Evolutionary conservation across 2,329 filamentous ascomycete species (phyloP).

Genomic region (Dendryphion nanum): DNA sequence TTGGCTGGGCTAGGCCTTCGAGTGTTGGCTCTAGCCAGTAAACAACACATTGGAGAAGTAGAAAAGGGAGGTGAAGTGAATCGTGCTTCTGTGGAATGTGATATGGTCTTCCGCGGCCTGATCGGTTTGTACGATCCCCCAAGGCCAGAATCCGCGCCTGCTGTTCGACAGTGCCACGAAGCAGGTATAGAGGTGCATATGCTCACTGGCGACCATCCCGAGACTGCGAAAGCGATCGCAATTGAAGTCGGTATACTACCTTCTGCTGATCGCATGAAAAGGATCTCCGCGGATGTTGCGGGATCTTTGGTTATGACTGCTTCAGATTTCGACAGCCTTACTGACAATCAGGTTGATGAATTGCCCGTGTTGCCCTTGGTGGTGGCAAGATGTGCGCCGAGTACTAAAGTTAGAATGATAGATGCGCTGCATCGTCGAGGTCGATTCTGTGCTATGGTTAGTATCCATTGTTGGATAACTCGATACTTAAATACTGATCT

Average conservation of each 20-base stretch:
- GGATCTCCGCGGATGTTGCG: conserved; percentile 25
- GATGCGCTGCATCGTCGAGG: conserved; percentile 76
- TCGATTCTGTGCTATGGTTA: conserved; percentile 79
- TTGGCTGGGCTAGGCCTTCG: conserved; percentile 66
- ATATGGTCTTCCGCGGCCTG: conserved; percentile 72
- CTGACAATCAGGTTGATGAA: conserved; percentile 70
- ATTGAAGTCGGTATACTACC: conserved; percentile 47
- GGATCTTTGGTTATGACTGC: conserved; percentile 35
- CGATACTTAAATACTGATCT: conserved; percentile 3
- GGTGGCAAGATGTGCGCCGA: conserved; percentile 78
- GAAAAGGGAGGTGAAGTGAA: conserved; percentile 45
- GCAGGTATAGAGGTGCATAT: conserved; percentile 50
- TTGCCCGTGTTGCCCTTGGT: conserved; percentile 76
- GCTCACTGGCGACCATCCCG: conserved; percentile 49
- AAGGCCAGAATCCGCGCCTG: conserved; percentile 70
- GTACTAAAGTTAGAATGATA: conserved; percentile 89
- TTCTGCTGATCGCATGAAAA: conserved; percentile 13
- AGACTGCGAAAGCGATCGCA: conserved; percentile 47
- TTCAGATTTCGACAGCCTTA: conserved; percentile 72
- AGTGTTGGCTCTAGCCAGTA: conserved; percentile 65
- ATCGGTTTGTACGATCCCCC: conserved; percentile 85
- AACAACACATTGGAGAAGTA: conserved; percentile 32
- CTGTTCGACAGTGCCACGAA: conserved; percentile 44
- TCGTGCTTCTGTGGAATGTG: conserved; percentile 64
- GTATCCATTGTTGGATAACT: conserved; percentile 8